These are phyloP conservation scores for Xylaria hypoxylon DNA, from an alignment of 2,329 filamentous ascomycete species.

Conservation along the genomic window DNA sequence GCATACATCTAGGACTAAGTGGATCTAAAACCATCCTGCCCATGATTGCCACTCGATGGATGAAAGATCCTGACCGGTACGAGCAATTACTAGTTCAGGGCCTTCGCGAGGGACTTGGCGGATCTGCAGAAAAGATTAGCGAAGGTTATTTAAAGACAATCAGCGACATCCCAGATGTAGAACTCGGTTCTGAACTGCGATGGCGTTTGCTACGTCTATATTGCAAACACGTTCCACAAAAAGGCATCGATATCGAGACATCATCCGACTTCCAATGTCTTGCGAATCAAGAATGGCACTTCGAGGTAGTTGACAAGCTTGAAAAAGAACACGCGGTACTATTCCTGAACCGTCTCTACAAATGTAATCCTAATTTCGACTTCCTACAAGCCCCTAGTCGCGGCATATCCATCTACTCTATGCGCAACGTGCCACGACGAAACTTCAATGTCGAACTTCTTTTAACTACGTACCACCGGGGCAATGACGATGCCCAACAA, in stretches of 20 bases:
- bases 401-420: conserved; percentile 26
- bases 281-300: conserved; percentile 34
- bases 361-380: conserved; percentile 27
- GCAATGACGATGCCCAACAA: conserved; percentile 16
- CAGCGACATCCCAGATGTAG: neutral
- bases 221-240: conserved; percentile 31
- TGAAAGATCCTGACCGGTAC: conserved; percentile 25
- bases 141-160: conserved; percentile 19
- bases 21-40: conserved; percentile 8
- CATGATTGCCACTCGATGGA: conserved; percentile 27
- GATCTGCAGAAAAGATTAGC: conserved; percentile 17
- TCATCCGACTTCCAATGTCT: conserved; percentile 27
- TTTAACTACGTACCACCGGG: conserved; percentile 9
- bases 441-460: conserved; percentile 38
- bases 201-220: conserved; percentile 36
- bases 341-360: conserved; percentile 23
- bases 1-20: conserved; percentile 22
- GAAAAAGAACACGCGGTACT: conserved; percentile 19
- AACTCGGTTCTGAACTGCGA: conserved; percentile 22
- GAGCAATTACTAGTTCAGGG: conserved; percentile 22
- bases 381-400: conserved; percentile 15
- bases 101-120: conserved; percentile 29
- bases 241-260: conserved; percentile 34
- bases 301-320: conserved; percentile 21
- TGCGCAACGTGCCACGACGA: conserved; percentile 17